Conservation (phyloP, 2,329 filamentous ascomycete genomes). For the Cladosporium sp. region DNA sequence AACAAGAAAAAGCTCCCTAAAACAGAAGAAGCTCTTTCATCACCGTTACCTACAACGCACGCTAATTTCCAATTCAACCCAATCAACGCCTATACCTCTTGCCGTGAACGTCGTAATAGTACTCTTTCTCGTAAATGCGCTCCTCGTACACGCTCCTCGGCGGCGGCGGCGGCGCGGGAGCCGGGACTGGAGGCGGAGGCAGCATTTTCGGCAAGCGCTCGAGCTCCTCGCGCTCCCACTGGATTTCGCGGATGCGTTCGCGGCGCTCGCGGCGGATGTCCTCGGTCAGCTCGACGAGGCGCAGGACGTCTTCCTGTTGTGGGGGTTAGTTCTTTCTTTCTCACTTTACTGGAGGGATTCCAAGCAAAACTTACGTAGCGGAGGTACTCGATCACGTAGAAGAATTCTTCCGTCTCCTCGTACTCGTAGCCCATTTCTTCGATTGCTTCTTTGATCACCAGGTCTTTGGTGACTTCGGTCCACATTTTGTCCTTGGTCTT, state of each 20-base stretch:
- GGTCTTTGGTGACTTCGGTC: conserved; percentile 95
- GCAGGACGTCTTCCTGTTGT: conserved; percentile 77
- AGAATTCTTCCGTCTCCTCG: conserved; percentile 86
- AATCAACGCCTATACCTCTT: conserved; percentile 25
- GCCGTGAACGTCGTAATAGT: conserved; percentile 60
- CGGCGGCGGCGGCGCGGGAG: conserved; percentile 30
- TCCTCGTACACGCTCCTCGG: conserved; percentile 59
- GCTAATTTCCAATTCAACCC: neutral
- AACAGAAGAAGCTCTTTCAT: neutral
- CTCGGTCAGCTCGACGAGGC: conserved; percentile 79
- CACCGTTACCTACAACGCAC: neutral
- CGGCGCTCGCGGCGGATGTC: conserved; percentile 71
- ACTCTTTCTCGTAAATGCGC: conserved; percentile 66
- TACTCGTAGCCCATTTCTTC: conserved; percentile 82
- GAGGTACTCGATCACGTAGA: conserved; percentile 90
- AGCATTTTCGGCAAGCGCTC: conserved; percentile 50
- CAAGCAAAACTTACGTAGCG: conserved; percentile 68
- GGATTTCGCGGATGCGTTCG: conserved; percentile 61
- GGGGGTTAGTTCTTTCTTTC: conserved; percentile 17
- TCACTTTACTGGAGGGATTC: neutral
- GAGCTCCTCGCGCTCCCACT: conserved; percentile 61
- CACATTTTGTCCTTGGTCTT: conserved; percentile 63
- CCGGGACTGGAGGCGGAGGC: conserved; percentile 46
- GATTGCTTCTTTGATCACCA: conserved; percentile 84
- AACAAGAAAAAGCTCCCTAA: neutral